These are phyloP conservation scores for Monilinia polystroma DNA, from an alignment of 2,329 filamentous ascomycete genomes.

Conservation along the genomic window DNA sequence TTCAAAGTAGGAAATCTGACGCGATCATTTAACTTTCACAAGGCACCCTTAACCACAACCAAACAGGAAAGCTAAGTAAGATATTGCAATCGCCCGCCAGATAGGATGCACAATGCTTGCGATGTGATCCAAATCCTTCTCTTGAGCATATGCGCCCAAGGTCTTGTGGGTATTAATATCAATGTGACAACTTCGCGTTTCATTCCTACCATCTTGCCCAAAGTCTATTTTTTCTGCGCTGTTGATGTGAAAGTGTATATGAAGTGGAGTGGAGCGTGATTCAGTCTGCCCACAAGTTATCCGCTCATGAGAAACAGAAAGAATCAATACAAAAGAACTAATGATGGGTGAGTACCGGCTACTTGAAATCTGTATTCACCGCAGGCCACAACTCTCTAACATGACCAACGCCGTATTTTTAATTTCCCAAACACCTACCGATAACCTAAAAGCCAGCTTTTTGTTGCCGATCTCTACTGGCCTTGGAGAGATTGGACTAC, in stretches of 20 bases:
- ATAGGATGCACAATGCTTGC: neutral
- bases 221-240: neutral
- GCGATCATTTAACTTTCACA: neutral
- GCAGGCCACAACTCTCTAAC: neutral
- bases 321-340: neutral
- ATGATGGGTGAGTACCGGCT: neutral
- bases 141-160: neutral
- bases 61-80: neutral
- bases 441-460: neutral
- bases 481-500: neutral
- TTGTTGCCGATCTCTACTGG: neutral
- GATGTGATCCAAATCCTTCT: slow-evolving; percentile 3
- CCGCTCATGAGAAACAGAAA: neutral
- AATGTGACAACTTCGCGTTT: neutral
- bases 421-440: neutral
- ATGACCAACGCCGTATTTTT: neutral
- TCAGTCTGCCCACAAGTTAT: neutral
- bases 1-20: neutral
- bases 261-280: neutral
- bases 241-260: neutral
- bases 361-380: neutral
- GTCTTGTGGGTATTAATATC: neutral
- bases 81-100: too few species aligned
- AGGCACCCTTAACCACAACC: neutral
- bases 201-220: neutral